phyloP scores from a whole-genome alignment of 2,329 filamentous ascomycete genomes.

The Helotiales sp. region DNA sequence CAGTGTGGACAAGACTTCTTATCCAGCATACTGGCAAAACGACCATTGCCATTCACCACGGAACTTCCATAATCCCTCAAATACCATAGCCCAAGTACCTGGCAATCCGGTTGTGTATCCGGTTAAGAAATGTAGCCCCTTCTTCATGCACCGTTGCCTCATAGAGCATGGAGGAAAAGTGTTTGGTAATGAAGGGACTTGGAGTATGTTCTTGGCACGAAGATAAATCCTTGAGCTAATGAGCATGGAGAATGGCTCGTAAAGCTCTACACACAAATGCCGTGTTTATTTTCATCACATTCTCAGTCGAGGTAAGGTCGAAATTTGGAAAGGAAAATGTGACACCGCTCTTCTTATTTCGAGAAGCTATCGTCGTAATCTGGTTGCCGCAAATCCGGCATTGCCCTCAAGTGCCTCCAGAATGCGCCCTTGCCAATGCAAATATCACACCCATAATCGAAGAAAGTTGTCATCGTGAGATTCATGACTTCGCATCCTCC shows the following conservation, averaged over 20 bases:
- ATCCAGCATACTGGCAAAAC: neutral
- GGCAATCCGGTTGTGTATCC: neutral
- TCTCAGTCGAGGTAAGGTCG: neutral
- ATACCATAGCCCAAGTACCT: neutral
- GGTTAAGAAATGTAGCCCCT: conserved; percentile 40
- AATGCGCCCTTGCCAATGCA: conserved; percentile 31
- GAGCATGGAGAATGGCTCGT: conserved; percentile 42
- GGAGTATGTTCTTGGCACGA: conserved; percentile 48
- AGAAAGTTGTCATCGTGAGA: conserved; percentile 25
- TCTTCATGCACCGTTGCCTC: conserved; percentile 64
- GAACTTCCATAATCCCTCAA: neutral
- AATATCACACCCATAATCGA: conserved; percentile 30
- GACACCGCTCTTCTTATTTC: conserved; percentile 21
- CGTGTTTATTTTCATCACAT: conserved; percentile 25
- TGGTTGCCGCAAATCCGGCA: conserved; percentile 24
- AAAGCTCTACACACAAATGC: conserved; percentile 55
- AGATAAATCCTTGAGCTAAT: conserved; percentile 48
- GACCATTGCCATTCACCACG: neutral
- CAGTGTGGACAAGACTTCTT: neutral
- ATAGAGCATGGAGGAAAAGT: conserved; percentile 49
- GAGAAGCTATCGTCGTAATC: conserved; percentile 30
- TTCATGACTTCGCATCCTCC: conserved; percentile 89
- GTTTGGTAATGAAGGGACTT: conserved; percentile 64
- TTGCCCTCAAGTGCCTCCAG: conserved; percentile 22
- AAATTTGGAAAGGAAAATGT: neutral